A percentile compares a stretch with the other conserved stretches of the same genome.
Conservation (phyloP, 257 asterid species). For the Euphrasia confusa region DNA sequence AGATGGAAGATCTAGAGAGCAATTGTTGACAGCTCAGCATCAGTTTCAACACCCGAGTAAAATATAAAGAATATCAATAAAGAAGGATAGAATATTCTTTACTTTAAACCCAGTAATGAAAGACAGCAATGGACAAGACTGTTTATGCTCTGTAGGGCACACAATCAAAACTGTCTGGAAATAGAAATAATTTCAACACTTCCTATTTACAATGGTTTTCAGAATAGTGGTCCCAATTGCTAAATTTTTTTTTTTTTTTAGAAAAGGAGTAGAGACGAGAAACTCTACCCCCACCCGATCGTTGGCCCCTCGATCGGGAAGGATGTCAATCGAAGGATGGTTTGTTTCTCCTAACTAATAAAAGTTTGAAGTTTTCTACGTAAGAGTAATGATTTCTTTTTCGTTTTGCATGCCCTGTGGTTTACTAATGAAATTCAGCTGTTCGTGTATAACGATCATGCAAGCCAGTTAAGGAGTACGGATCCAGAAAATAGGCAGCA, state of each 20-base stretch:
- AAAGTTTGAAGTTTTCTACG: no score
- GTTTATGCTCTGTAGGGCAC: neutral
- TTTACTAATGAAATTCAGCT: neutral
- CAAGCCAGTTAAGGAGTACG: neutral
- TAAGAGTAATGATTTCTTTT: neutral
- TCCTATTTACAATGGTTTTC: neutral
- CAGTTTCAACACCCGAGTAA: neutral
- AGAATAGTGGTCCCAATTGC: no score
- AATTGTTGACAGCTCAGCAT: conserved; percentile 10
- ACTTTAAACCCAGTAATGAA: no score
- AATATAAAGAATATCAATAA: neutral
- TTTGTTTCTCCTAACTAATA: no score
- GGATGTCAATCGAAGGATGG: no score
- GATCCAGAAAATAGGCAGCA: no score
- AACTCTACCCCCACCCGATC: no score
- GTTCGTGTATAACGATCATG: neutral
- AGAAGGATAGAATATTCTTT: neutral
- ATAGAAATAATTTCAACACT: neutral
- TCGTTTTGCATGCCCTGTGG: neutral
- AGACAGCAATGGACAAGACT: neutral
- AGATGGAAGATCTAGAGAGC: conserved; percentile 67
- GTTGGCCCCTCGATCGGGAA: no score
- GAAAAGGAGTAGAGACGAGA: no score
- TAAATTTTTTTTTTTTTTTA: no score
- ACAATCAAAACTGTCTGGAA: neutral